Evolutionary conservation across 306 rosid genomes (phyloP), one percentile per base, ranked within the genome.

Genomic region (Amphicarpaea edgeworthii): DNA sequence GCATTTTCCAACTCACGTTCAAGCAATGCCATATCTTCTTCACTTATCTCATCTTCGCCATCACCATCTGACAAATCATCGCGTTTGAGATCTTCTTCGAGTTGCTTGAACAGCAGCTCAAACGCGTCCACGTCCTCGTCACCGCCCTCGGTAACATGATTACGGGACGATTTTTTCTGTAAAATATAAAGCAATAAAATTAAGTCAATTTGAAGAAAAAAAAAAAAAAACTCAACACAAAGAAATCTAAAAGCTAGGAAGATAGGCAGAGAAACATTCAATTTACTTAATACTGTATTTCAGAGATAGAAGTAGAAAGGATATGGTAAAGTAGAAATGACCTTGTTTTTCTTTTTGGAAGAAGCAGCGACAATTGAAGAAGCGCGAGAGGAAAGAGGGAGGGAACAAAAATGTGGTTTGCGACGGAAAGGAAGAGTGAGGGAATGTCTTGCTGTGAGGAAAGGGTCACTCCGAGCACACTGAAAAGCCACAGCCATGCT

Each of bases 41-140:
- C 97, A 19, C 68, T 85, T 32, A 89, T 84, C 20, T 88, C 92
- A 6, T 85, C 88, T 21, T 66, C 80, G 12, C 38, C 77, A 1
- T 71, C 90, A 9, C 69, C 93, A 2, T 76, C 50, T 14, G 90
- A 67, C 14, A 38, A 72, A 68, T 72, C 93, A 34, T 81, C 97
- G 40, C 90, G 88, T 71, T 89, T 92, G 10, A 92, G 90, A 83
- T 95, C 97, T 57, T 95, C 92, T 85, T 89, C 97, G 45, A 95
- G 93, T 71, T 76, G 90, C 69, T 79, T 83, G 81, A 95, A 95
- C 12, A 95, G 91, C 19, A 87, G 79, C 85, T 92, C 98, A 21
- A 95, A 79, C 3, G 97, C 91, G 28, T 90, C 98, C 24, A 76
- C 93, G 1, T 88, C 96, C 20, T 82, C 97, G 4, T 70, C 70